Evolutionary conservation across 768 basidiomycete species (phyloP).

Genomic region (Arthromyces matolae): DNA sequence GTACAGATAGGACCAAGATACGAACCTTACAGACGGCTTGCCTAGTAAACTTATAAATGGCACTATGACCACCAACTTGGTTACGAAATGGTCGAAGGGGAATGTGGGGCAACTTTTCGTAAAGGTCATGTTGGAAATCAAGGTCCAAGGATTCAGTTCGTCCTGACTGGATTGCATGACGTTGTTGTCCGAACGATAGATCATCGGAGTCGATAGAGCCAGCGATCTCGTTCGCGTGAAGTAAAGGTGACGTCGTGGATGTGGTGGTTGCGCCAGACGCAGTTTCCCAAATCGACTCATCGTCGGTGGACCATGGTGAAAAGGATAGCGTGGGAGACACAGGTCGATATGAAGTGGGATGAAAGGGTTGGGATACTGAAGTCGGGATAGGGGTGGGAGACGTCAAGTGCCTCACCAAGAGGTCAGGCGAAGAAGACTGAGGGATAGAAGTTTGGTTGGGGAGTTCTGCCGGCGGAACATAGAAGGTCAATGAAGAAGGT

Average conservation of each 20-base stretch:
- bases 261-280: constrained; percentile 60
- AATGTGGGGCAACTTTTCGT: constrained; percentile 77
- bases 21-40: constrained; percentile 97
- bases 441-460: constrained; percentile 3
- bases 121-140: constrained; percentile 33
- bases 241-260: constrained; percentile 51
- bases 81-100: constrained; percentile 94
- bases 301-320: constrained; percentile 74
- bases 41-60: constrained; percentile 97
- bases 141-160: constrained; percentile 25
- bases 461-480: constrained; percentile 22
- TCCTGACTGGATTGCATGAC: constrained; percentile 1
- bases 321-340: constrained; percentile 31
- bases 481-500: constrained; percentile 17
- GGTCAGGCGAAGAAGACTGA: constrained; percentile 9
- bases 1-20: constrained; percentile 14
- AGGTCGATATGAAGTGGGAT: constrained; percentile 22
- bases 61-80: constrained; percentile 95
- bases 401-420: constrained; percentile 27
- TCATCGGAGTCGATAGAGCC: constrained; percentile 5
- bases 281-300: constrained; percentile 75
- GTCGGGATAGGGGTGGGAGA: constrained; percentile 39
- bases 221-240: constrained; percentile 15
- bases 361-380: constrained; percentile 23
- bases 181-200: background rate